Evolutionary conservation across 257 asterid genomes (phyloP), one percentile per base, ranked within the genome.

Genomic region (Paulownia fortunei): DNA sequence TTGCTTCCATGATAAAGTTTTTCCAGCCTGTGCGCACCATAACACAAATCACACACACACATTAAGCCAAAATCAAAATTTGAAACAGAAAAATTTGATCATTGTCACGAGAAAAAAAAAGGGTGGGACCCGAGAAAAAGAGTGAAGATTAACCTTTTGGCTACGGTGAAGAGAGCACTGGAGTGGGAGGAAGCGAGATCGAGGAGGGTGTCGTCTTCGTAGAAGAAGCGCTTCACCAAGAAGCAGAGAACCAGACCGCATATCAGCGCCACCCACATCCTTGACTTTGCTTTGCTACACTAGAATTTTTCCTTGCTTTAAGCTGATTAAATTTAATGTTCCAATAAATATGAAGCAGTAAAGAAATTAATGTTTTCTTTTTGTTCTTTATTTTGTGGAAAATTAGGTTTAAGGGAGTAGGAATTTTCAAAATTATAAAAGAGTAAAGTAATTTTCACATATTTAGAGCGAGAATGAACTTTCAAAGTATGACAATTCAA

Each of bases 111-210:
- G 13, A 12, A 47, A 11, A 4, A 9, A 37, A 64, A 39, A 9
- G 6, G 0, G 4, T 30, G 23, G 19, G 36, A 12, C 8, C 41
- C 18, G 24, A 46, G 4, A 66, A 61, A 4, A 63, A 24, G n/a
- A n/a, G 13, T 10, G 3, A 16, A 44, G 27, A 39, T 8, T 30
- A 15, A 77, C 93, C 94, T 82, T 42, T 86, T 84, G 80, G 95
- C 90, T 49, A 94, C 98, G 42, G 95, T 55, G 86, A 91, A 92
- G 54, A 94, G 86, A 72, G 92, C 91, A 63, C 63, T 87, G 85
- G 81, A 84, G 55, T 86, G 85, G 37, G 91, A 87, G 64, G 96
- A 80, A 18, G 86, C 96, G 76, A 85, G 85, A 80, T 83, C 89
- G 75, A 82, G 79, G 76, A 83, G 85, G 24, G 84, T 83, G 44